Evolutionary conservation across 345 rosid species (phyloP).

Genomic region (Lumnitzera racemosa): DNA sequence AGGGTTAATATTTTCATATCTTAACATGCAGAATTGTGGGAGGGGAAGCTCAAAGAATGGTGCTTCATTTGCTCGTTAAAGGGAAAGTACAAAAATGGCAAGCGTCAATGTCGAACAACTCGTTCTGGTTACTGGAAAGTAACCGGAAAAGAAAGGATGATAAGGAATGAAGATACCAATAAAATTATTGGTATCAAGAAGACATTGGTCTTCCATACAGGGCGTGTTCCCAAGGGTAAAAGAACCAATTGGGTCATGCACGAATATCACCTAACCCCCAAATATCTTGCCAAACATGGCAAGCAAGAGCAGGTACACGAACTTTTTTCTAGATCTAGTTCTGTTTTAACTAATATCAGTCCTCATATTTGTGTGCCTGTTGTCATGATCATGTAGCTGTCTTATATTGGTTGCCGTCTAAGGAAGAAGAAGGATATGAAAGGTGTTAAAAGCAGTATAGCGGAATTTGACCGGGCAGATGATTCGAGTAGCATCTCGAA

Average conservation of each 20-base stretch:
- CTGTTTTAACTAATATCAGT: neutral
- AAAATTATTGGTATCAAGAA: slow-evolving; percentile 28
- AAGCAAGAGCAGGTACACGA: neutral
- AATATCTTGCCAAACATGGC: slow-evolving; percentile 6
- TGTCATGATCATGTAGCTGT: neutral
- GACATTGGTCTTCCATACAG: slow-evolving; percentile 31
- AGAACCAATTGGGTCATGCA: slow-evolving; percentile 26
- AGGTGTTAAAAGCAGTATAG: no score
- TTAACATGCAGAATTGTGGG: no score
- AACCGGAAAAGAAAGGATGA: slow-evolving; percentile 22
- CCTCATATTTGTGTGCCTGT: neutral
- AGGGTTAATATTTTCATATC: no score
- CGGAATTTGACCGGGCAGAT: no score
- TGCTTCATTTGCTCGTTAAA: slow-evolving; percentile 28
- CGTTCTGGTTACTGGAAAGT: slow-evolving; percentile 45
- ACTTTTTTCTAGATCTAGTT: neutral
- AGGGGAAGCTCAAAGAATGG: slow-evolving; percentile 11
- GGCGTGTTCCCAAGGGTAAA: neutral
- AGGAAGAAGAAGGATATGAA: neutral
- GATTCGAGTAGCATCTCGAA: no score
- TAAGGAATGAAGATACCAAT: slow-evolving; percentile 9
- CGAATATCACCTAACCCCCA: slow-evolving; percentile 16
- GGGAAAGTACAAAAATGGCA: slow-evolving; percentile 17
- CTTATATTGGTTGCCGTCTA: slow-evolving; percentile 3
- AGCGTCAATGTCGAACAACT: slow-evolving; percentile 16